These are phyloP conservation scores for Spinacia oleracea DNA, from an alignment of 179 eudicot genomes.

Conservation along the genomic window DNA sequence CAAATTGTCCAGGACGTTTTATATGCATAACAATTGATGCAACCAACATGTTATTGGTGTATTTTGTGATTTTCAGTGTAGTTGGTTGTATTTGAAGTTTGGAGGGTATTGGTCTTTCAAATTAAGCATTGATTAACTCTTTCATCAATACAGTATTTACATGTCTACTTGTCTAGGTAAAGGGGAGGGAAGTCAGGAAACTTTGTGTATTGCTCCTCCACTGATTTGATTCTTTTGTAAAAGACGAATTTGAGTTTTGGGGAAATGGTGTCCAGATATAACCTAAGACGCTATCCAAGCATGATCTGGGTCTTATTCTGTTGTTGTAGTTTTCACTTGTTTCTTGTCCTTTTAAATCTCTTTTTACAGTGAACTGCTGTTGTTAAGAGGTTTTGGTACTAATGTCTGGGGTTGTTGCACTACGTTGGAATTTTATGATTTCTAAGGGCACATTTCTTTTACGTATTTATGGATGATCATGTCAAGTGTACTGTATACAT, in stretches of 20 bases:
- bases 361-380: not conserved
- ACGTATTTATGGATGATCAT: not conserved
- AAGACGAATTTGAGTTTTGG: not conserved
- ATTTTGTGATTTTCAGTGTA: not conserved
- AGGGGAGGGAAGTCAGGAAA: not conserved
- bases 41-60: not conserved
- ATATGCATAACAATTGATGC: not conserved
- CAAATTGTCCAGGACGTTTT: too few relatives aligned
- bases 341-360: not conserved
- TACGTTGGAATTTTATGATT: conserved; percentile 2
- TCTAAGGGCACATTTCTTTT: not conserved
- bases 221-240: not conserved
- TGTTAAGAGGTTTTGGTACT: not conserved
- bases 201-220: not conserved
- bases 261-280: not conserved
- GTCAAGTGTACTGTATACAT: not conserved
- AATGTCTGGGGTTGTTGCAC: not conserved
- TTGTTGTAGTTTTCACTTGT: not conserved
- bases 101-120: not conserved
- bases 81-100: not conserved
- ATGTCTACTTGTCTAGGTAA: not conserved
- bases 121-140: not conserved
- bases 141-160: not conserved
- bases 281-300: too few relatives aligned
- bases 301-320: not conserved